These are phyloP conservation scores for Talaromyces rugulosus DNA, from an alignment of 2,329 filamentous ascomycete species.

Conservation along the genomic window DNA sequence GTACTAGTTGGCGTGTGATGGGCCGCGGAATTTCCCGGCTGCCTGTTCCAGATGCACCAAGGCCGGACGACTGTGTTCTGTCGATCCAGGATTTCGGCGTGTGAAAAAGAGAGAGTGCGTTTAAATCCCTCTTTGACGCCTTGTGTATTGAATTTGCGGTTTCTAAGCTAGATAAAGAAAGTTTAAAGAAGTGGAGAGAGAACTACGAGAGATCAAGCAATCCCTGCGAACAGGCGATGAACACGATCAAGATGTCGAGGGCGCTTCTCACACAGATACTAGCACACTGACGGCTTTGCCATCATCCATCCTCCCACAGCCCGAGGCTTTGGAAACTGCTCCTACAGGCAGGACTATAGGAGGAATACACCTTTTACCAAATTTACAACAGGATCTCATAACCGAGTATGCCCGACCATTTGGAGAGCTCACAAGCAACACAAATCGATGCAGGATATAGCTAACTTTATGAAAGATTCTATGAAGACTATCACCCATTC, in stretches of 20 bases:
- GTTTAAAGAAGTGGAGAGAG: constrained; percentile 5
- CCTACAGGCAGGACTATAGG: constrained; percentile 6
- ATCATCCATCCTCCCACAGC: not conserved
- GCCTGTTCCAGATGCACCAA: constrained; percentile 11
- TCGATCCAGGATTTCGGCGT: constrained; percentile 5
- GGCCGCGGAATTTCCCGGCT: constrained; percentile 6
- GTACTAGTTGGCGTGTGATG: constrained; percentile 8
- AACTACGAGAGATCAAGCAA: constrained; percentile 1
- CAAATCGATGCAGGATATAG: not conserved
- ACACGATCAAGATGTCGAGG: not conserved
- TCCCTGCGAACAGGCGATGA: not conserved
- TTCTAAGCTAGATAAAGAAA: constrained; percentile 1
- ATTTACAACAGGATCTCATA: constrained; percentile 1
- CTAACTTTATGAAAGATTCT: not conserved
- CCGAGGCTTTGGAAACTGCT: not conserved
- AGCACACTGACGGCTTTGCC: not conserved
- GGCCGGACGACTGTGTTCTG: constrained; percentile 7
- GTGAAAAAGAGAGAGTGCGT: constrained; percentile 9
- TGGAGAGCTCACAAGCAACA: not conserved
- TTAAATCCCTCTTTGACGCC: not conserved
- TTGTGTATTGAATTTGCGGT: not conserved
- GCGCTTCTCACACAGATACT: not conserved
- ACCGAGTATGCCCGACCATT: not conserved
- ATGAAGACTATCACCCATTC: constrained; percentile 1
- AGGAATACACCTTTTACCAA: not conserved